Evolutionary conservation across 2,329 filamentous ascomycete genomes (phyloP).

Genomic region (Cytospora chrysosperma): DNA sequence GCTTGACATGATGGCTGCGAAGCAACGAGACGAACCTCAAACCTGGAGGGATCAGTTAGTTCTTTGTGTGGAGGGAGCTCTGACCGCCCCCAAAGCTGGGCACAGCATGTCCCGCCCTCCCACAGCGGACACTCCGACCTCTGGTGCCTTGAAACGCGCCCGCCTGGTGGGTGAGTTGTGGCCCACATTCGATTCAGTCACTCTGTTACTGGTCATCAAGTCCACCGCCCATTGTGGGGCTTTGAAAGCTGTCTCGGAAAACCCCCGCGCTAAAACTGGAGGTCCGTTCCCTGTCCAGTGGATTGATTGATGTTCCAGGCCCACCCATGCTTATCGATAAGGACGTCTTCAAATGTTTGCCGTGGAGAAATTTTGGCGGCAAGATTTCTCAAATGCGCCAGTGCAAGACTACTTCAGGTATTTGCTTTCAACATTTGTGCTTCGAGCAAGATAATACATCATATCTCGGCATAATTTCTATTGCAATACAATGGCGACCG

Average conservation of each 20-base stretch:
- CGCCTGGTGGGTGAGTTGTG: slow-evolving; percentile 12
- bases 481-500: slow-evolving; percentile 59
- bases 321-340: slow-evolving; percentile 18
- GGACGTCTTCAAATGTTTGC: background rate
- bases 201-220: slow-evolving; percentile 7
- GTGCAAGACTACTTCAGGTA: background rate
- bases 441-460: background rate
- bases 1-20: slow-evolving; percentile 7
- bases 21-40: background rate
- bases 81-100: slow-evolving; percentile 10
- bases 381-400: slow-evolving; percentile 3
- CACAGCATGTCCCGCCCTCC: slow-evolving; percentile 4
- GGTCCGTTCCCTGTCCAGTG: background rate
- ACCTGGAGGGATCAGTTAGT: background rate
- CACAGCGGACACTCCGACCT: slow-evolving; percentile 19
- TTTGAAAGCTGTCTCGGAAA: background rate
- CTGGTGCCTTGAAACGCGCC: slow-evolving; percentile 15
- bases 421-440: background rate
- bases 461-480: background rate
- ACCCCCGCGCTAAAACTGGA: slow-evolving; percentile 13
- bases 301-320: background rate
- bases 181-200: slow-evolving; percentile 10
- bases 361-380: slow-evolving; percentile 18
- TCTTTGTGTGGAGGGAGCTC: slow-evolving; percentile 7
- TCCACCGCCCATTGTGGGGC: slow-evolving; percentile 12